phyloP scores from a whole-genome alignment of 1,139 yeast genomes.

The Nadsonia starkeyi-henricii region DNA sequence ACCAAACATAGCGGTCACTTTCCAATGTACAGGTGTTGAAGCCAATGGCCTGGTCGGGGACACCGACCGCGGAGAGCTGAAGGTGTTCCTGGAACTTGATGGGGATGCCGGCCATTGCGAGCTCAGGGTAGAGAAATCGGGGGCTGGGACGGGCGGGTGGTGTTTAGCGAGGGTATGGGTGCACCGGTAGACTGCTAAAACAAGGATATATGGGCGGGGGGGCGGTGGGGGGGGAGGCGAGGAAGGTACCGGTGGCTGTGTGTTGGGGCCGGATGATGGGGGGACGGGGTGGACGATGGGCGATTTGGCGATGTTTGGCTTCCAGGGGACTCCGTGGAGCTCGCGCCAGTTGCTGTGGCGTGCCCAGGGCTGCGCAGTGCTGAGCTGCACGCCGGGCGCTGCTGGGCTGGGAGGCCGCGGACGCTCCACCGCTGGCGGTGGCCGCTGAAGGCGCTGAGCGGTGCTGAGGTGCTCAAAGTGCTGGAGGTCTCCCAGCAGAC shows the following conservation, averaged over 20 bases:
- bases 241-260: background rate
- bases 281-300: background rate
- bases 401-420: too few relatives aligned
- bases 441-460: too few relatives aligned
- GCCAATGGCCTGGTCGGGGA: slow-evolving; percentile 72
- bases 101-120: slow-evolving; percentile 48
- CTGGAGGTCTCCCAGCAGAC: background rate
- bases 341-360: background rate
- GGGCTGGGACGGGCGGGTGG: slow-evolving; percentile 2
- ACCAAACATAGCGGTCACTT: slow-evolving; percentile 70
- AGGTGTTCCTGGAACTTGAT: slow-evolving; percentile 93
- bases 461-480: background rate
- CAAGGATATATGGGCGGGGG: background rate
- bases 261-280: background rate
- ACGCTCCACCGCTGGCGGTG: too few relatives aligned
- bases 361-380: background rate
- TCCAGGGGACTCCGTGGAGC: background rate
- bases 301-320: too few relatives aligned
- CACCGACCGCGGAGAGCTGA: slow-evolving; percentile 73
- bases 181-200: background rate
- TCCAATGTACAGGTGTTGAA: slow-evolving; percentile 91
- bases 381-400: background rate
- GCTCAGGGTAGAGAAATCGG: slow-evolving; percentile 3
- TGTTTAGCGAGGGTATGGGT: background rate
- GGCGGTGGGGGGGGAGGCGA: background rate